Evolutionary conservation across 495 filamentous ascomycete genomes (phyloP), one percentile per base, ranked within the genome.

Genomic region (Daldinia caldariorum): DNA sequence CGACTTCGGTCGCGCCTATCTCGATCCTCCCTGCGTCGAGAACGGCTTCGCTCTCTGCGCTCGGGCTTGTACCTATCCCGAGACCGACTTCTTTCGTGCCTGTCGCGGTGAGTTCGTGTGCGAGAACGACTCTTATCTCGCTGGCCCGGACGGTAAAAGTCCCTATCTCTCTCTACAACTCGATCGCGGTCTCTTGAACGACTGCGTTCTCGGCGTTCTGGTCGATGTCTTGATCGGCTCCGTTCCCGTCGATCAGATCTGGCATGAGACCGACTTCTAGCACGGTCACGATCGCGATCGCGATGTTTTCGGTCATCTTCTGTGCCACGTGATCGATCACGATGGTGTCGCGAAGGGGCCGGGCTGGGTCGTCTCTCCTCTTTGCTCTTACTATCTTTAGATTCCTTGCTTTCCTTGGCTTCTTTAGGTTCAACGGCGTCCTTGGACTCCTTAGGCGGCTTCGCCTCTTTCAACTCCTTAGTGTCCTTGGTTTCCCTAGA

Each of bases 21-120:
- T 38, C 68, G 66, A 41, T 74, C 76, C 0, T 69, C 50, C 58
- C 78, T 76, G 12, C 64, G 60, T 32, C 74, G 71, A 35, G 82
- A 81, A 35, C 78, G 79, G 57, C 80, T 83, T 13, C 77, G 77
- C 6, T 83, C 82, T 67, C 75, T 77, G 7, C 74, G 79, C 14
- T 79, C 78, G 38, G 73, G 69, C 49, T 73, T 76, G 31, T 77
- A 77, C 13, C 75, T 67, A 39, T 77, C 75, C 18, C 68, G 58
- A n/a, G 74, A 77, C 39, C 72, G 72, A 20, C 71, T 76, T 63
- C 71, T 73, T 16, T 73, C 67, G 45, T 70, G 64, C 51, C 71
- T 71, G 14, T 76, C 74, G 12, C 74, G 60, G 37, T 71, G 63
- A 34, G 65, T 20, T 50, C 75, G 69, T 3, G 58, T 50, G 37